Base-by-base conservation (phyloP, 2,329 filamentous ascomycete species). In the Mariannaea sp. region DNA sequence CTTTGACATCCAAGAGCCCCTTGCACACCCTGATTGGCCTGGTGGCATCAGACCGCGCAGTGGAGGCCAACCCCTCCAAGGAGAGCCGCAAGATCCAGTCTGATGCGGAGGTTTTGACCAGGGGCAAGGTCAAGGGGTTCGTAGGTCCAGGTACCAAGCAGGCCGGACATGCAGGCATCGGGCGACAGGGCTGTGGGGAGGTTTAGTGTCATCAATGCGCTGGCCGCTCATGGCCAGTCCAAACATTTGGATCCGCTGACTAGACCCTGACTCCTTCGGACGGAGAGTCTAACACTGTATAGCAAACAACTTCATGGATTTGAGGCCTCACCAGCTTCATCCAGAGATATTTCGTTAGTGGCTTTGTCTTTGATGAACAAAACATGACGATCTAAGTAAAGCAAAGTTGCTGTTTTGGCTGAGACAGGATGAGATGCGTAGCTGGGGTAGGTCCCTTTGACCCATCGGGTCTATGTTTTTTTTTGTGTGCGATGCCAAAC, bases 81-180 rank as follows among this genome's bases (percentile, higher is more conserved):
- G 55, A 58, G 64, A 66, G 64, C 64, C 64, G 60, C 64, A 66
- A 66, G 64, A 66, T 65, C 52, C 61, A 64, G 65, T 61, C 61
- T 51, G 63, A 62, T 61, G 62, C 61, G 53, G 45, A 46, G 53
- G 56, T 50, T 55, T 54, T 58, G 58, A 55, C 57, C 58, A 57
- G 61, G 62, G 59, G 41, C 48, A 49, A 59, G 55, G 52, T 48
- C 56, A 61, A n/a, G 55, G 60, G 50, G 53, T 53, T 49, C 58
- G 43, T 53, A 43, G 56, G 22, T 33, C 40, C 33, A 51, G 41
- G 35, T 41, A 40, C 40, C 36, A 49, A 24, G n/a, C n/a, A n/a
- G n/a, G n/a, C n/a, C n/a, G n/a, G n/a, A n/a, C n/a, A n/a, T n/a
- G n/a, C n/a, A 9, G 13, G 32, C 10, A 36, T 40, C 53, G 51